Percentiles rank a stretch among this genome's conserved stretches.
phyloP scores from a whole-genome alignment of 768 basidiomycete genomes.

The Suillus bovinus region DNA sequence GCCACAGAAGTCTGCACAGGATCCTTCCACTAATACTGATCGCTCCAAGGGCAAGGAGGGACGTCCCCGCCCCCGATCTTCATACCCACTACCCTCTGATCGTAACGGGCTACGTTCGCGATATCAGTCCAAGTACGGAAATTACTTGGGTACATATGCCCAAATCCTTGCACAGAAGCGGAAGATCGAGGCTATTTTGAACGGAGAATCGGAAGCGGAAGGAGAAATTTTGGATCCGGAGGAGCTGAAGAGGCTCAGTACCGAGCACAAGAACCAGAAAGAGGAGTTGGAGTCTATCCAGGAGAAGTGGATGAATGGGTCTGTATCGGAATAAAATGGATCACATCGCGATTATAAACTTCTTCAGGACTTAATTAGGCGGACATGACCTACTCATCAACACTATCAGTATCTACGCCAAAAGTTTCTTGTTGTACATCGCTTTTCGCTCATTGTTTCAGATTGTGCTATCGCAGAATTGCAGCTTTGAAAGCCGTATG shows the following conservation, averaged over 20 bases:
- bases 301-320: slow-evolving; percentile 34
- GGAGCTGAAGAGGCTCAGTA: slow-evolving; percentile 46
- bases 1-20: slow-evolving; percentile 69
- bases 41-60: slow-evolving; percentile 19
- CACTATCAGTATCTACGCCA: slow-evolving; percentile 2
- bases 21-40: slow-evolving; percentile 28
- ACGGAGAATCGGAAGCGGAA: slow-evolving; percentile 56
- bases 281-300: slow-evolving; percentile 57
- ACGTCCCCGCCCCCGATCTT: slow-evolving; percentile 33
- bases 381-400: slow-evolving; percentile 1
- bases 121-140: slow-evolving; percentile 52
- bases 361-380: not conserved
- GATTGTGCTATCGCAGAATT: not conserved
- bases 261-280: slow-evolving; percentile 46
- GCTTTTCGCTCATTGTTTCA: not conserved
- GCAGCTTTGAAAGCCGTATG: slow-evolving; percentile 5
- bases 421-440: slow-evolving; percentile 3
- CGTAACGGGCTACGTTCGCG: slow-evolving; percentile 50
- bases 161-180: slow-evolving; percentile 50
- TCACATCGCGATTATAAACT: not conserved
- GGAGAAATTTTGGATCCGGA: slow-evolving; percentile 54
- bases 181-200: slow-evolving; percentile 54
- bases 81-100: slow-evolving; percentile 43
- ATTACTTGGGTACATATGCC: slow-evolving; percentile 50
- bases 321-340: slow-evolving; percentile 17